These are phyloP conservation scores for Debaryomyces nepalensis DNA, from an alignment of 1,139 yeast species.

Conservation along the genomic window DNA sequence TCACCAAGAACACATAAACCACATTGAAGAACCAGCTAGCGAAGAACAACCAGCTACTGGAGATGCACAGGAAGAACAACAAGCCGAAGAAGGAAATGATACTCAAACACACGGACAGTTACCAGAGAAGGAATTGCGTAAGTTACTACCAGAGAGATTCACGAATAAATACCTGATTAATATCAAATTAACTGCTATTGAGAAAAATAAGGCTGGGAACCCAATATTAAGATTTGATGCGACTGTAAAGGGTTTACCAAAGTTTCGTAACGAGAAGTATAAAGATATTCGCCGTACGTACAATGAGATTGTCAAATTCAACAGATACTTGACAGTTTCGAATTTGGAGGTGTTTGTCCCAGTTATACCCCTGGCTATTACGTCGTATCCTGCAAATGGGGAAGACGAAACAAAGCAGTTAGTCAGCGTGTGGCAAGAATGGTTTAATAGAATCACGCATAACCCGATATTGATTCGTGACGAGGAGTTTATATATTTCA, in stretches of 20 bases:
- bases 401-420: conserved; percentile 76
- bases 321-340: conserved; percentile 76
- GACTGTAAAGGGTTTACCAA: conserved; percentile 60
- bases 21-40: conserved; percentile 12
- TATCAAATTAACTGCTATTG: conserved; percentile 38
- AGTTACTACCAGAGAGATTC: conserved; percentile 57
- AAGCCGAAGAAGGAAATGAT: conserved; percentile 5
- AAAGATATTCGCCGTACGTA: conserved; percentile 81
- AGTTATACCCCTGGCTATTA: conserved; percentile 72
- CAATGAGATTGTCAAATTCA: conserved; percentile 75
- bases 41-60: conserved; percentile 12
- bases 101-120: conserved; percentile 24
- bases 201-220: conserved; percentile 46
- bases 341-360: conserved; percentile 95
- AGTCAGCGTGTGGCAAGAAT: conserved; percentile 67
- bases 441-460: conserved; percentile 77
- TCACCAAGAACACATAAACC: conserved; percentile 4
- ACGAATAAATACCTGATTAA: conserved; percentile 37
- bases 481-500: conserved; percentile 85
- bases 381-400: conserved; percentile 82
- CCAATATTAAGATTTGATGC: conserved; percentile 52
- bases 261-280: conserved; percentile 72
- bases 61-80: conserved; percentile 11
- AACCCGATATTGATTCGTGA: conserved; percentile 84
- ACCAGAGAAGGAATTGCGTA: conserved; percentile 44